These are phyloP conservation scores for Cylindricascospora bacillispora DNA, from an alignment of 1,139 yeast genomes.

Conservation along the genomic window DNA sequence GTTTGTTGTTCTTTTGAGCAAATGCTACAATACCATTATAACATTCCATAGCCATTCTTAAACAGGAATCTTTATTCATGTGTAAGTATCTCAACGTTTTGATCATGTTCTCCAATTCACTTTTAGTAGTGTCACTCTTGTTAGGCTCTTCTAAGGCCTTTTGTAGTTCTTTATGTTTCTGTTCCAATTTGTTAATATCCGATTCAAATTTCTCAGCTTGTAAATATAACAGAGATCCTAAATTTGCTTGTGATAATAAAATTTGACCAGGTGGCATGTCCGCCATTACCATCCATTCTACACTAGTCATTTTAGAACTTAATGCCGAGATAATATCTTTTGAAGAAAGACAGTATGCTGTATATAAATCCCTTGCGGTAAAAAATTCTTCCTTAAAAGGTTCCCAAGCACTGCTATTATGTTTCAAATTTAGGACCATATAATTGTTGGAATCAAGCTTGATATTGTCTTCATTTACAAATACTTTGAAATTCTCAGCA, in stretches of 20 bases:
- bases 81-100: constrained; percentile 15
- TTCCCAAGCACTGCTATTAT: constrained; percentile 42
- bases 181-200: constrained; percentile 26
- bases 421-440: constrained; percentile 23
- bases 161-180: constrained; percentile 2
- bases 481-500: constrained; percentile 16
- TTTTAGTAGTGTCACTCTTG: constrained; percentile 4
- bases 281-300: constrained; percentile 62
- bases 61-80: constrained; percentile 30
- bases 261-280: constrained; percentile 56
- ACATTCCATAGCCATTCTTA: constrained; percentile 34
- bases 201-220: constrained; percentile 59
- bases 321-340: constrained; percentile 57
- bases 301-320: constrained; percentile 50
- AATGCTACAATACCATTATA: constrained; percentile 45
- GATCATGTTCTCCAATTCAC: constrained; percentile 21
- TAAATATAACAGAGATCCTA: constrained; percentile 59
- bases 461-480: constrained; percentile 20
- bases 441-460: constrained; percentile 22
- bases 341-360: constrained; percentile 52
- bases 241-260: constrained; percentile 53
- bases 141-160: constrained; percentile 18
- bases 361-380: constrained; percentile 56
- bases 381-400: constrained; percentile 69
- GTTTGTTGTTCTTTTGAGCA: constrained; percentile 37